phyloP scores from a whole-genome alignment of 306 rosid species.

The Quercus berberidifolia region DNA sequence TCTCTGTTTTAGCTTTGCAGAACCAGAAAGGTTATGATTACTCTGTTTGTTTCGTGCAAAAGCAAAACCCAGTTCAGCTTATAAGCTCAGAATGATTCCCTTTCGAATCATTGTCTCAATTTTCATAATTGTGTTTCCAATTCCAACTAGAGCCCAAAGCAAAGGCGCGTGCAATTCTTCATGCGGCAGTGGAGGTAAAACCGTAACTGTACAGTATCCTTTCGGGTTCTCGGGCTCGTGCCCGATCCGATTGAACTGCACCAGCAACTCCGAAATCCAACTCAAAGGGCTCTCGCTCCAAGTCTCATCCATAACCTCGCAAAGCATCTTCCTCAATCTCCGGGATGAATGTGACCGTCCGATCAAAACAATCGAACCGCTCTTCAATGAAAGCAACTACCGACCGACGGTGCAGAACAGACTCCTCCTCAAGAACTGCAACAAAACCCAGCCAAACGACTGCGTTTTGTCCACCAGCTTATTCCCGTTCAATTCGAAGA shows the following conservation, averaged over 20 bases:
- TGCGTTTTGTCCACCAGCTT: slow-evolving; percentile 42
- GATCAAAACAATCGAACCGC: slow-evolving; percentile 21
- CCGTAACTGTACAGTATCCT: slow-evolving; percentile 39
- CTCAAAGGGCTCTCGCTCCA: slow-evolving; percentile 17
- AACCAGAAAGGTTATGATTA: slow-evolving; percentile 40
- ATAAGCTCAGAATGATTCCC: slow-evolving; percentile 4
- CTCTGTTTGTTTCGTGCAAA: slow-evolving; percentile 6
- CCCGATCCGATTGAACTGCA: slow-evolving; percentile 40
- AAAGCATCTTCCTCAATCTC: slow-evolving; percentile 46
- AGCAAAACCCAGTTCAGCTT: slow-evolving; percentile 1
- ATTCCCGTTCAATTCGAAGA: background rate
- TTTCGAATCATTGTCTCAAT: slow-evolving; percentile 20
- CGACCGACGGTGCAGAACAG: slow-evolving; percentile 45
- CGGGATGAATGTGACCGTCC: slow-evolving; percentile 46
- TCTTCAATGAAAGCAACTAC: slow-evolving; percentile 26
- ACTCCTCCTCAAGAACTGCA: slow-evolving; percentile 58
- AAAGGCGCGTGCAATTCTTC: background rate
- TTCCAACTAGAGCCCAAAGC: slow-evolving; percentile 35
- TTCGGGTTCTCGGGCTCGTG: slow-evolving; percentile 59
- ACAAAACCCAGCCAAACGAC: background rate
- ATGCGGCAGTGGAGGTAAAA: slow-evolving; percentile 16
- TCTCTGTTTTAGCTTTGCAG: background rate
- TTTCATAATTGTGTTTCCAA: slow-evolving; percentile 19
- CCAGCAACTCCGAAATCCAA: background rate
- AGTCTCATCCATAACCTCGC: slow-evolving; percentile 22